Percentiles rank a stretch among this genome's conserved stretches.
Conservation (phyloP, 352 stramenopile genomes). For the Globisporangium echinulatum region DNA sequence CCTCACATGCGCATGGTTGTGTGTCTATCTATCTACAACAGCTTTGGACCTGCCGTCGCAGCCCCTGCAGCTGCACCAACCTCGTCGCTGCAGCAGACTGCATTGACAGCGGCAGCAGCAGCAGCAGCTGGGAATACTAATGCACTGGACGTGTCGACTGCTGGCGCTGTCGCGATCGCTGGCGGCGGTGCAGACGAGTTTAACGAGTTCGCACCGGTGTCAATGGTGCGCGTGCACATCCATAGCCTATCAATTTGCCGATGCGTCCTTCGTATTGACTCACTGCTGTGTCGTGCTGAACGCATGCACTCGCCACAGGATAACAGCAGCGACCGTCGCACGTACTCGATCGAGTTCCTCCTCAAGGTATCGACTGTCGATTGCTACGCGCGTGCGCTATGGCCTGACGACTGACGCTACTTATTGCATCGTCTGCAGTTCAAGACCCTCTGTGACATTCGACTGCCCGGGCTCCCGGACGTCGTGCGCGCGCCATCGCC, state of each 20-base stretch:
- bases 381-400: too few species aligned
- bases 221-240: too few species aligned
- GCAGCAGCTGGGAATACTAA: too few species aligned
- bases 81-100: neutral
- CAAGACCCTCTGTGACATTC: conserved; percentile 37
- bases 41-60: conserved; percentile 7
- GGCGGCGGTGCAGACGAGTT: neutral
- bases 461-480: conserved; percentile 33
- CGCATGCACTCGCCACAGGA: neutral
- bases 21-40: neutral
- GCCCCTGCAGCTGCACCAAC: conserved; percentile 17
- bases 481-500: conserved; percentile 34
- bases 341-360: conserved; percentile 65
- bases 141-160: neutral
- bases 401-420: neutral
- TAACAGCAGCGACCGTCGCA: conserved; percentile 17
- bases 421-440: conserved; percentile 25
- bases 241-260: too few species aligned
- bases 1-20: neutral
- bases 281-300: too few species aligned
- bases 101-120: neutral
- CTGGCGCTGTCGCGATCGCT: neutral
- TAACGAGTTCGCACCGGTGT: neutral
- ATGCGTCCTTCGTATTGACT: too few species aligned
- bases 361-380: conserved; percentile 20